Base-by-base conservation (phyloP, 2,329 filamentous ascomycete species). In the Elsinoe fawcettii region DNA sequence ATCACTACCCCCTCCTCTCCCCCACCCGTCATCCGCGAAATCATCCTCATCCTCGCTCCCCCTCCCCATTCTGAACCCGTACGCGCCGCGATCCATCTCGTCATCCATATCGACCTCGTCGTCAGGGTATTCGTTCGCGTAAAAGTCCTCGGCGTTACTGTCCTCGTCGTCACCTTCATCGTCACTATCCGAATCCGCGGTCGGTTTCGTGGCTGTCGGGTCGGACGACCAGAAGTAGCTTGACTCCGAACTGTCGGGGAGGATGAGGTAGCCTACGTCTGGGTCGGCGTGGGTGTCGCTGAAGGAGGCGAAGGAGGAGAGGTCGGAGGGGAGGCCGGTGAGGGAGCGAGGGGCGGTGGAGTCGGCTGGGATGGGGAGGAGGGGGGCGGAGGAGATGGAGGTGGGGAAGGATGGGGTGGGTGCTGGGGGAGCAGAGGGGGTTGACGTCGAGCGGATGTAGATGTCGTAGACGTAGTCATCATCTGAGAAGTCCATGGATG, bases 101-200 rank as follows among this genome's bases (percentile, higher is more conserved):
- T 87, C 84, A 63, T 90, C 86, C 14, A 82, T 85, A 44, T 82
- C 84, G 12, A 90, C 78, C 67, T 91, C 87, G 56, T 91, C 87
- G 60, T 91, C 87, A 0, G 87, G 87, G 63, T 91, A 91, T 67
- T 91, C 87, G 56, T 86, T 85, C 2, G 84, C 83, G 66, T 90
- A 90, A 70, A 89, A 84, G 65, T 89, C 86, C 67, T 91, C 87
- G 34, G 87, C 85, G 60, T 46, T 56, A 27, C 58, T 59, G 54
- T 56, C 54, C 20, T 56, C 51, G 51, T 51, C 37, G 53, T 27
- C 49, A 43, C 41, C 53, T 34, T 43, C 54, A 14, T 44, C 53
- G 2, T 47, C 41, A 3, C 27, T 36, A 22, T 12, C 20, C 11
- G 23, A 34, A n/a, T 27, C n/a, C 3, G 25, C 39, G 41, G n/a